A percentile compares a stretch with the other conserved stretches of the same genome.
These are phyloP conservation scores for Ceratobasidium sp. DNA, from an alignment of 1,284 basidiomycete species.

Conservation along the genomic window DNA sequence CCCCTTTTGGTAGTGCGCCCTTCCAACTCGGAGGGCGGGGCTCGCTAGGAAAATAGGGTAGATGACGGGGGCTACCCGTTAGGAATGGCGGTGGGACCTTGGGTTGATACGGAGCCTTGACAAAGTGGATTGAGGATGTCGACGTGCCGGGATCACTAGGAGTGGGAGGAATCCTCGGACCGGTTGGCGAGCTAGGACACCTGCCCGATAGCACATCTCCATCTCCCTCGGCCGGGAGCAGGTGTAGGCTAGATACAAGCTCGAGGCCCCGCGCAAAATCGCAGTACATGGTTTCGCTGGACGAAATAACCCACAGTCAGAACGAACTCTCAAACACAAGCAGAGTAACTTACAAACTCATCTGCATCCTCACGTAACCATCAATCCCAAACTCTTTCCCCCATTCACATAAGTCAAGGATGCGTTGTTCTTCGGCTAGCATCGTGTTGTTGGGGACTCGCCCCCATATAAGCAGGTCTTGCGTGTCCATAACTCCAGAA, in stretches of 20 bases:
- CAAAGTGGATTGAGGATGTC: background rate
- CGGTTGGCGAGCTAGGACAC: background rate
- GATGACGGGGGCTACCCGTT: background rate
- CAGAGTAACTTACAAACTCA: slow-evolving; percentile 60
- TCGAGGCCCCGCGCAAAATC: slow-evolving; percentile 61
- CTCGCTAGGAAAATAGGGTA: slow-evolving; percentile 11
- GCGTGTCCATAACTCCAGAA: slow-evolving; percentile 60
- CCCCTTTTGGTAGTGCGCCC: slow-evolving; percentile 32
- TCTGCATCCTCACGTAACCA: slow-evolving; percentile 63
- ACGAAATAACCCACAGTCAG: background rate
- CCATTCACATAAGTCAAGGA: slow-evolving; percentile 58
- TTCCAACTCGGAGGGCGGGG: slow-evolving; percentile 46
- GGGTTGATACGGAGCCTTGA: background rate
- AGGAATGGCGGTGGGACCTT: background rate
- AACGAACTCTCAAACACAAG: background rate
- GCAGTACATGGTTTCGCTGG: slow-evolving; percentile 67
- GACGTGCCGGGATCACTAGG: background rate
- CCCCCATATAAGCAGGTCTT: slow-evolving; percentile 61
- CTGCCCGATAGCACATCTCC: background rate
- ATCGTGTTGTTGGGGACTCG: slow-evolving; percentile 47
- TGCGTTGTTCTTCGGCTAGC: slow-evolving; percentile 55
- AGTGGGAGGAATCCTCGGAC: background rate
- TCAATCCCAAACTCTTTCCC: slow-evolving; percentile 57
- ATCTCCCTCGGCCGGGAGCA: slow-evolving; percentile 33
- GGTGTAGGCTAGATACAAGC: slow-evolving; percentile 55